phyloP scores from a whole-genome alignment of 1,284 basidiomycete species.

The Tylopilus sp. region DNA sequence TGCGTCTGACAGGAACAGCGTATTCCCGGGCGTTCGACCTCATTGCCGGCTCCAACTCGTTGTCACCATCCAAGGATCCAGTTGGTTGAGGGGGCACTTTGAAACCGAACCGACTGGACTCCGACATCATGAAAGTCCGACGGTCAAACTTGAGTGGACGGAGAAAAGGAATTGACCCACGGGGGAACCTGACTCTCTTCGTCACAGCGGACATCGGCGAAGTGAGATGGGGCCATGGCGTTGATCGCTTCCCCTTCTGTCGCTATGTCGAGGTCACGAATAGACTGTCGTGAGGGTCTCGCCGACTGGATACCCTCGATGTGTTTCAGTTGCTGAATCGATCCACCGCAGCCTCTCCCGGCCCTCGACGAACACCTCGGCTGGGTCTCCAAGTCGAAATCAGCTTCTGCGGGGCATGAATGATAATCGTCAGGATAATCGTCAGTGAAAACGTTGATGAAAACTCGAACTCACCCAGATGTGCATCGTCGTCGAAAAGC shows the following conservation, averaged over 20 bases:
- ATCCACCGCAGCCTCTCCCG: background rate
- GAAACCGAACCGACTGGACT: background rate
- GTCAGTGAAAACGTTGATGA: too few species aligned
- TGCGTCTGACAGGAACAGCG: too few species aligned
- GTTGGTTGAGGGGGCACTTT: background rate
- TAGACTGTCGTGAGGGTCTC: background rate
- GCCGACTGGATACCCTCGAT: background rate
- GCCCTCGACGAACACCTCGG: background rate
- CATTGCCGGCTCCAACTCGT: background rate
- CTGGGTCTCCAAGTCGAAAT: too few species aligned
- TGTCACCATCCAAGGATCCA: too few species aligned
- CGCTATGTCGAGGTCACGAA: background rate
- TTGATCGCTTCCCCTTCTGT: background rate
- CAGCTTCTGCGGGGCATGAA: too few species aligned
- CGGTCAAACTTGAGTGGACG: background rate
- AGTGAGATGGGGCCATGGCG: background rate
- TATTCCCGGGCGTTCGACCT: too few species aligned
- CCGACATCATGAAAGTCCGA: background rate
- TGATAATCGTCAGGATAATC: too few species aligned
- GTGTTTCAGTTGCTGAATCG: background rate
- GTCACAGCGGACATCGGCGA: background rate
- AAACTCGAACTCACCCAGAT: too few species aligned
- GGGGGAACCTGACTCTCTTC: background rate
- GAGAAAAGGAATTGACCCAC: background rate
- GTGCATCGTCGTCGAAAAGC: too few species aligned